Evolutionary conservation across 1,284 basidiomycete species (phyloP).

Genomic region (Cryptococcus amylolentus): DNA sequence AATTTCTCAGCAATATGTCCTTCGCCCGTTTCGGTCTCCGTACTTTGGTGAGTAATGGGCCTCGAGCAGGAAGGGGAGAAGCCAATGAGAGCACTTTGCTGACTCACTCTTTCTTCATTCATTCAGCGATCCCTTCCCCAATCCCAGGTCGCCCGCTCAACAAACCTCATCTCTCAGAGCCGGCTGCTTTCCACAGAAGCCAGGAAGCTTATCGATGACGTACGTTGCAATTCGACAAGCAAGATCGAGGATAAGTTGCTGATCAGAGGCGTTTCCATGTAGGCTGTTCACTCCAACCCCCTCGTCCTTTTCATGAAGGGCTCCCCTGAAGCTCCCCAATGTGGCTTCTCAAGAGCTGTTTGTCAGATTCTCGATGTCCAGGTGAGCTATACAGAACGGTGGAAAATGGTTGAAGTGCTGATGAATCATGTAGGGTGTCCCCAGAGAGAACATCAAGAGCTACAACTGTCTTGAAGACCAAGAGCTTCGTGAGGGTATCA

Average conservation of each 20-base stretch:
- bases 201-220: constrained; percentile 53
- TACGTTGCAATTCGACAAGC: constrained; percentile 18
- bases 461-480: constrained; percentile 87
- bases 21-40: constrained; percentile 46
- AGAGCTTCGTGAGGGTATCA: constrained; percentile 69
- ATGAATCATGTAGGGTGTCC: constrained; percentile 62
- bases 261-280: background rate
- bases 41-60: constrained; percentile 34
- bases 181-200: constrained; percentile 52
- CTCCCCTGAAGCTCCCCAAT: constrained; percentile 65
- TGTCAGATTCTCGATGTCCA: constrained; percentile 88
- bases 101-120: constrained; percentile 12
- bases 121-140: constrained; percentile 42
- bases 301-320: constrained; percentile 95
- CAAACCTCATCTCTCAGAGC: constrained; percentile 32
- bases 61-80: background rate
- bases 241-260: background rate
- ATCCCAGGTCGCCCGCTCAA: constrained; percentile 34
- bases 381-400: constrained; percentile 27
- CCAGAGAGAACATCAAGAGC: constrained; percentile 71
- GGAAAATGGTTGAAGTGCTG: background rate
- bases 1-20: constrained; percentile 23
- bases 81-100: constrained; percentile 4
- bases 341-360: constrained; percentile 89
- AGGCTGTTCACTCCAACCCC: constrained; percentile 66